phyloP scores from a whole-genome alignment of 441 rosid species.

The Populus hybrid region DNA sequence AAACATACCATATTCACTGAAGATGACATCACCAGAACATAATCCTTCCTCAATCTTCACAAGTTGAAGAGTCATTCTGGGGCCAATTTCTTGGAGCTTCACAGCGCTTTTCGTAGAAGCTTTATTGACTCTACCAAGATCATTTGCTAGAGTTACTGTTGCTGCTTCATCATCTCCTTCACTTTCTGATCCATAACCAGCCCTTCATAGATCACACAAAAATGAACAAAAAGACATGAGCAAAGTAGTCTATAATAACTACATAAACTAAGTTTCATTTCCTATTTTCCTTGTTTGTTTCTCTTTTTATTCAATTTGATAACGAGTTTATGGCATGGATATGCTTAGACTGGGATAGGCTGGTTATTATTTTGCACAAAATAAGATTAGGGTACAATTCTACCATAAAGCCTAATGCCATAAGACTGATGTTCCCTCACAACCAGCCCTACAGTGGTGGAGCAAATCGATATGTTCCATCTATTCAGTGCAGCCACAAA shows the following conservation, averaged over 20 bases:
- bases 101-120: constrained; percentile 75
- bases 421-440: neutral
- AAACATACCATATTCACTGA: constrained; percentile 61
- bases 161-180: constrained; percentile 93
- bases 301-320: neutral
- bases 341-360: neutral
- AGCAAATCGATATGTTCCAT: neutral
- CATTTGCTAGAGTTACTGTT: constrained; percentile 66
- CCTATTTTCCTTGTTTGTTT: neutral
- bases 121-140: constrained; percentile 64
- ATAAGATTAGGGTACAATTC: neutral
- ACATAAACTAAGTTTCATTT: neutral
- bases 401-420: neutral
- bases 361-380: neutral
- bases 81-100: constrained; percentile 89
- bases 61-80: constrained; percentile 88
- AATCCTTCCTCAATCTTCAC: constrained; percentile 81
- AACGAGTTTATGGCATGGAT: neutral
- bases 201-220: constrained; percentile 35
- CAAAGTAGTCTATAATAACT: neutral
- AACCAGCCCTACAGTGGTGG: neutral
- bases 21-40: constrained; percentile 71
- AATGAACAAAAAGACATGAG: constrained; percentile 1
- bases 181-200: constrained; percentile 80
- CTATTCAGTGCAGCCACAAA: neutral